Evolutionary conservation across 2,329 filamentous ascomycete genomes (phyloP).

Genomic region (Eutypella sp.): DNA sequence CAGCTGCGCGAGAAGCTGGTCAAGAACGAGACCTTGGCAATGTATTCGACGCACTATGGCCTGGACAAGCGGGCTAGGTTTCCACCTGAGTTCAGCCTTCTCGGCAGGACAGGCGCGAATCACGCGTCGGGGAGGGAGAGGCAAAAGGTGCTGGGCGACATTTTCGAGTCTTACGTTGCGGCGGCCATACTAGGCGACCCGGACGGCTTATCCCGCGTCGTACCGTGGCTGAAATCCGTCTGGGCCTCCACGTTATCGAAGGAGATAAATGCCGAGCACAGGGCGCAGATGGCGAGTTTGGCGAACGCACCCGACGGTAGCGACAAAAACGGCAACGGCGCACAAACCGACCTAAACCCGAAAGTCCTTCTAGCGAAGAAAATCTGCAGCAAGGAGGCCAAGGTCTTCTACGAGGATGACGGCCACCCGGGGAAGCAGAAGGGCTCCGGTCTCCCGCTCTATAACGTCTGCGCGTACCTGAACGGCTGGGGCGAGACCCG

Average conservation of each 20-base stretch:
- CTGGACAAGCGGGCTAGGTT: constrained; percentile 61
- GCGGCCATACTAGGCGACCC: constrained; percentile 68
- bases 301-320: constrained; percentile 8
- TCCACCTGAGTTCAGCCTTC: constrained; percentile 39
- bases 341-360: constrained; percentile 27
- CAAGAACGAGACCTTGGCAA: constrained; percentile 71
- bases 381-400: constrained; percentile 53
- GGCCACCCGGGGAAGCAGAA: constrained; percentile 50
- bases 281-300: constrained; percentile 13
- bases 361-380: constrained; percentile 49
- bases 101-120: constrained; percentile 31
- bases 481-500: constrained; percentile 64
- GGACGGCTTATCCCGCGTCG: constrained; percentile 54
- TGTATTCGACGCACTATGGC: constrained; percentile 65
- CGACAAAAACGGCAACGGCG: constrained; percentile 7
- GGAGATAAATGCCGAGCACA: constrained; percentile 42
- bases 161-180: constrained; percentile 88
- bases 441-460: constrained; percentile 50
- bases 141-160: constrained; percentile 73
- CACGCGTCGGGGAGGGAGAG: constrained; percentile 45
- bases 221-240: constrained; percentile 68
- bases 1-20: constrained; percentile 75
- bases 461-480: constrained; percentile 59
- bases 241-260: constrained; percentile 63
- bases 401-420: constrained; percentile 57